A percentile compares a stretch with the other conserved stretches of the same genome.
Conservation (phyloP, 2,329 filamentous ascomycete species). For the Alternaria viburni region DNA sequence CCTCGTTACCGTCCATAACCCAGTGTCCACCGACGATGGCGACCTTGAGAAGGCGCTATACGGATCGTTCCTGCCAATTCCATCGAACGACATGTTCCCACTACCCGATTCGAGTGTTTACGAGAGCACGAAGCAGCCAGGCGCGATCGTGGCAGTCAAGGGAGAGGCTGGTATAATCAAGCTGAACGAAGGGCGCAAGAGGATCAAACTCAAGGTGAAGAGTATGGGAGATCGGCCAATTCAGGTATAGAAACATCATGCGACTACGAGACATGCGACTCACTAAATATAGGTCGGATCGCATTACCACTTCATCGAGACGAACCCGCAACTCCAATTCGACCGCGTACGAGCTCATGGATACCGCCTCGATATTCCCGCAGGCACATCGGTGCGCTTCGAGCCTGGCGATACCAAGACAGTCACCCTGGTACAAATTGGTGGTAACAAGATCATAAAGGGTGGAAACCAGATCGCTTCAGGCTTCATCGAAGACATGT, state of each 20-base stretch:
- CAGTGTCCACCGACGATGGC: conserved; percentile 84
- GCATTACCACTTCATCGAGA: conserved; percentile 95
- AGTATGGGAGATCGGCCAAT: conserved; percentile 89
- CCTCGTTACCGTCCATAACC: conserved; percentile 91
- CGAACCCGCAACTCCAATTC: conserved; percentile 88
- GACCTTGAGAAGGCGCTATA: conserved; percentile 87
- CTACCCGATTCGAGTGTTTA: conserved; percentile 70
- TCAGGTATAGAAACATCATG: conserved; percentile 64
- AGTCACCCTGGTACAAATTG: conserved; percentile 88
- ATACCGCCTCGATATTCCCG: conserved; percentile 85
- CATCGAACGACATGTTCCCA: conserved; percentile 71
- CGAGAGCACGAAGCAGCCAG: conserved; percentile 72
- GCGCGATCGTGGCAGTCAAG: conserved; percentile 77
- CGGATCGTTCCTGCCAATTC: conserved; percentile 86
- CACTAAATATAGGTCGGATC: conserved; percentile 69
- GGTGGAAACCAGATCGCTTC: conserved; percentile 83
- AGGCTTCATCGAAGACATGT: conserved; percentile 70
- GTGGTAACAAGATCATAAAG: conserved; percentile 76
- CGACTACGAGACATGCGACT: neutral
- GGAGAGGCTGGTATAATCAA: conserved; percentile 67
- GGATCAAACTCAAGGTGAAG: conserved; percentile 77
- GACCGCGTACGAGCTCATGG: conserved; percentile 84
- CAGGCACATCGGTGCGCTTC: conserved; percentile 90
- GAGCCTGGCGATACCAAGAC: conserved; percentile 93
- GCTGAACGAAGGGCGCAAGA: conserved; percentile 75